phyloP scores from a whole-genome alignment of 2,329 filamentous ascomycete genomes.

The Cercospora sojina region DNA sequence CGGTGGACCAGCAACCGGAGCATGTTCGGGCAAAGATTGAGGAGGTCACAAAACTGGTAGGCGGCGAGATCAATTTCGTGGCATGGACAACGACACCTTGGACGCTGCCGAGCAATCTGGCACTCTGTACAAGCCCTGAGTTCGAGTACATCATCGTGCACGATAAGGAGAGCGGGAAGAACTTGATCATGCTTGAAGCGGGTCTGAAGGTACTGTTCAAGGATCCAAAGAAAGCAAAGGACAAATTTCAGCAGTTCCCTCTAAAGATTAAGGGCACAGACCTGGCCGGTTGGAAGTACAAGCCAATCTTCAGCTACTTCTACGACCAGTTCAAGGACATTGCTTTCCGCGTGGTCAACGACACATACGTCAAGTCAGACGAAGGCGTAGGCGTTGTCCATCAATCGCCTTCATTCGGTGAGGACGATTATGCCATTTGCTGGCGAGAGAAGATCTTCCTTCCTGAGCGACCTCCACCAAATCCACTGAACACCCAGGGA shows the following conservation, averaged over 20 bases:
- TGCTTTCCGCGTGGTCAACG: slow-evolving; percentile 79
- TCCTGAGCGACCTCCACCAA: slow-evolving; percentile 75
- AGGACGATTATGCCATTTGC: slow-evolving; percentile 90
- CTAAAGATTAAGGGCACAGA: slow-evolving; percentile 74
- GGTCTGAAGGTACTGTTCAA: slow-evolving; percentile 84
- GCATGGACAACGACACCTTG: slow-evolving; percentile 90
- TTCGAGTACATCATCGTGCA: slow-evolving; percentile 86
- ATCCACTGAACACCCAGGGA: slow-evolving; percentile 83
- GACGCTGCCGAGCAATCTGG: slow-evolving; percentile 81
- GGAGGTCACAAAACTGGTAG: slow-evolving; percentile 34
- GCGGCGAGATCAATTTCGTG: slow-evolving; percentile 67
- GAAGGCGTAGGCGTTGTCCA: slow-evolving; percentile 94
- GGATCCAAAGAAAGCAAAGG: slow-evolving; percentile 93
- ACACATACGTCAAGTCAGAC: slow-evolving; percentile 81
- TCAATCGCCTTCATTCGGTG: slow-evolving; percentile 88
- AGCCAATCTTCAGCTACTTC: slow-evolving; percentile 87
- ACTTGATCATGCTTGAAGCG: slow-evolving; percentile 82
- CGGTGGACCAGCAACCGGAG: slow-evolving; percentile 35
- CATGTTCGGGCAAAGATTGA: slow-evolving; percentile 31
- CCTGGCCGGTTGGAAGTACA: slow-evolving; percentile 85
- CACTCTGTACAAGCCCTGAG: slow-evolving; percentile 73
- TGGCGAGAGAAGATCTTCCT: slow-evolving; percentile 73
- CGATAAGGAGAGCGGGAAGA: slow-evolving; percentile 77
- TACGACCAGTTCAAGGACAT: slow-evolving; percentile 82
- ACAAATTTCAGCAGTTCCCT: slow-evolving; percentile 78